Evolutionary conservation across 179 eudicot genomes (phyloP), one percentile per base, ranked within the genome.

Genomic region (Pouteria campechiana): DNA sequence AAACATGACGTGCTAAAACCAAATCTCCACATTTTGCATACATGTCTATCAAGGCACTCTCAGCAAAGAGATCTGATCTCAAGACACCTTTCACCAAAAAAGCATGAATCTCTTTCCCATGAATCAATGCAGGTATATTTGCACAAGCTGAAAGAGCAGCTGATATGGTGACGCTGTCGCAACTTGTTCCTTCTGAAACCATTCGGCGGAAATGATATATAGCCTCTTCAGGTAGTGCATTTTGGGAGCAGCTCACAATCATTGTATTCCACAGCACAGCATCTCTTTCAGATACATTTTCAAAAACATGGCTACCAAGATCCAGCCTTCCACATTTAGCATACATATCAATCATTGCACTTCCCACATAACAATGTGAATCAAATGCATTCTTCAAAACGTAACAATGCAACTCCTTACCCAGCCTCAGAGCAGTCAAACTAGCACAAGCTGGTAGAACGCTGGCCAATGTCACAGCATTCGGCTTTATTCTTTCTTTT

Each of bases 11-110:
- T 1, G 86, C 69, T 44, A 43, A 45, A 20, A 45, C 41, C 49
- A 83, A 47, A 41, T 72, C 46, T 22, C 89, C 89, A 25, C 85
- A 71, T 54, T 74, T 77, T n/a, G 85, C 80, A 50, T 79, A 79
- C 44, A 71, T 54, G 25, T 60, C 79, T 44, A 83, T 67, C 14
- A 83, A 64, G 3, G 89, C 71, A 55, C 78, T 83, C 32, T 60
- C 58, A 11, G 74, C 69, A 23, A 79, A 76, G 35, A 61, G 30
- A 59, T 75, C 81, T 16, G 29, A 45, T 21, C 46, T 54, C 21
- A 76, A 59, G n/a, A 56, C 79, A 10, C 58, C 42, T 13, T 68
- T 66, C 22, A 67, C 25, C 60, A 76, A 41, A 53, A 63, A 76
- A 31, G 79, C 57, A 49, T 79, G 89, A 24, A 79, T 61, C 59